Percentiles rank a stretch among this genome's conserved stretches.
phyloP scores from a whole-genome alignment of 768 basidiomycete species.

The Boletus insuetus region DNA sequence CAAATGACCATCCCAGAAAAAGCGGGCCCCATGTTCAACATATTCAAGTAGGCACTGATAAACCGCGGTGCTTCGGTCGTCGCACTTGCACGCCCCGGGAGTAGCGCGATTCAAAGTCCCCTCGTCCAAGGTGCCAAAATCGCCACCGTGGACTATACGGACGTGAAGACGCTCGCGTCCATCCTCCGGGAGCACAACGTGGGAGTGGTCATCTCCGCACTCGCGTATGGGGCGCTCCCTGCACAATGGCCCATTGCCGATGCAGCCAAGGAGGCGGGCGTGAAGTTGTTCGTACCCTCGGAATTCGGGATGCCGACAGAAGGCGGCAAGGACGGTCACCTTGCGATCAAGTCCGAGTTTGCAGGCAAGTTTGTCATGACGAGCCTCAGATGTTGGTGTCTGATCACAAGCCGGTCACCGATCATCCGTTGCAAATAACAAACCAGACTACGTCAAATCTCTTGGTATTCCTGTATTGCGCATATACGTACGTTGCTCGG shows the following conservation, averaged over 20 bases:
- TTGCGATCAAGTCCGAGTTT: slow-evolving; percentile 27
- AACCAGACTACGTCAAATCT: slow-evolving; percentile 28
- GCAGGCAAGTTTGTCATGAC: slow-evolving; percentile 19
- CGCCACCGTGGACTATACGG: slow-evolving; percentile 28
- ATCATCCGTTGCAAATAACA: too few relatives aligned
- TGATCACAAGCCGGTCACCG: neutral
- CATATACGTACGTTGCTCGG: slow-evolving; percentile 29
- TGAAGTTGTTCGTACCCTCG: slow-evolving; percentile 39
- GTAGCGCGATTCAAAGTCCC: slow-evolving; percentile 15
- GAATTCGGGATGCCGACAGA: slow-evolving; percentile 38
- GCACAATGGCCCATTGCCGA: slow-evolving; percentile 30
- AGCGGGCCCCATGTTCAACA: neutral
- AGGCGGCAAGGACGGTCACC: slow-evolving; percentile 27
- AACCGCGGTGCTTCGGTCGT: slow-evolving; percentile 24
- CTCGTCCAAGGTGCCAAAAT: slow-evolving; percentile 27
- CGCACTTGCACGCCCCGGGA: slow-evolving; percentile 23
- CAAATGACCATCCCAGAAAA: neutral
- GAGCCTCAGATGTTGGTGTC: neutral
- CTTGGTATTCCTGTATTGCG: slow-evolving; percentile 30
- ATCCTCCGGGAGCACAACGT: slow-evolving; percentile 31
- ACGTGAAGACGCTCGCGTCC: slow-evolving; percentile 24
- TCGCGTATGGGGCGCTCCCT: slow-evolving; percentile 27
- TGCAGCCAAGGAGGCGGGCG: slow-evolving; percentile 36
- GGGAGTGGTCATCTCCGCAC: slow-evolving; percentile 34
- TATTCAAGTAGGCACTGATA: slow-evolving; percentile 21